These are phyloP conservation scores for Peronosclerospora sorghi DNA, from an alignment of 352 stramenopile species.

Conservation along the genomic window DNA sequence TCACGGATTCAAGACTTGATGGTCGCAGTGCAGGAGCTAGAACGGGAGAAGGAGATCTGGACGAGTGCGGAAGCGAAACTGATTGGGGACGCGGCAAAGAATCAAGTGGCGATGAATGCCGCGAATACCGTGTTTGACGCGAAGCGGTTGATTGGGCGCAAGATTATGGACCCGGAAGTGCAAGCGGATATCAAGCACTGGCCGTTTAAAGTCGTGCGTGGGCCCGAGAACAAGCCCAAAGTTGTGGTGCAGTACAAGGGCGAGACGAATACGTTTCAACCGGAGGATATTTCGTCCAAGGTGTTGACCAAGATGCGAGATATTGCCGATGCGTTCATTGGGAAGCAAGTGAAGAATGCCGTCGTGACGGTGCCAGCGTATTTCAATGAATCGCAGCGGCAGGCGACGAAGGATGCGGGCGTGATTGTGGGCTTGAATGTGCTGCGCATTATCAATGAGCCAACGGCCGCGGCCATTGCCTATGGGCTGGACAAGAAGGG, in stretches of 20 bases:
- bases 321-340: constrained; percentile 53
- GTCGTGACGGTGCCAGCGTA: constrained; percentile 96
- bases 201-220: no score
- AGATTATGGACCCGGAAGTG: constrained; percentile 86
- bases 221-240: constrained; percentile 45
- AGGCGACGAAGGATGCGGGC: no score
- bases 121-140: constrained; percentile 92
- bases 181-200: constrained; percentile 71
- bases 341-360: constrained; percentile 45
- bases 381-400: no score
- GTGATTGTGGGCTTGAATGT: no score
- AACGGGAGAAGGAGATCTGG: no score
- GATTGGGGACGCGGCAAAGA: no score
- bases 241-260: constrained; percentile 68
- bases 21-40: no score
- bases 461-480: constrained; percentile 82
- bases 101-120: constrained; percentile 88
- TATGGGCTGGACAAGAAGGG: constrained; percentile 95
- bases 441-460: no score
- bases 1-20: no score
- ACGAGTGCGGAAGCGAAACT: no score
- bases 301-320: constrained; percentile 68
- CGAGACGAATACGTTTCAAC: constrained; percentile 54
- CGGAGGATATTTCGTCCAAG: constrained; percentile 75
- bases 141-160: constrained; percentile 93